phyloP scores from a whole-genome alignment of 2,329 filamentous ascomycete genomes.

The Juglanconis juglandina region DNA sequence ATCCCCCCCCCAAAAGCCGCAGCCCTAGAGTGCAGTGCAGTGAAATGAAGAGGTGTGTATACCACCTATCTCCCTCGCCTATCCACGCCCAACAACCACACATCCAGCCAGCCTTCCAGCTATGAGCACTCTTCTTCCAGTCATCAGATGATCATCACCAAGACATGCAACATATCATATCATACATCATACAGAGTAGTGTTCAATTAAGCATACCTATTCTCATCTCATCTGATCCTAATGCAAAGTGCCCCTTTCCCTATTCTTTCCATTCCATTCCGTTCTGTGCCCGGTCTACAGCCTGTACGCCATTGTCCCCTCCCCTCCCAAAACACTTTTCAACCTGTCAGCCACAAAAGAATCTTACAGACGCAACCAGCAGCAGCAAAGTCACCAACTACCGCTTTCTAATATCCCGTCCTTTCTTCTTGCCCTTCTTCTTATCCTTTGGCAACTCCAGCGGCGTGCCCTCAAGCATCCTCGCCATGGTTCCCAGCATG shows the following conservation, averaged over 20 bases:
- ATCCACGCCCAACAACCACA: too few species aligned
- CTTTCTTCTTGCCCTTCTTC: conserved; percentile 58
- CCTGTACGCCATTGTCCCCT: not conserved
- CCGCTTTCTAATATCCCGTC: conserved; percentile 55
- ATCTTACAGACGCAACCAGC: not conserved
- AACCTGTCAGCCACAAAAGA: not conserved
- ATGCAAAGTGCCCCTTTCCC: not conserved
- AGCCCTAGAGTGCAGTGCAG: too few species aligned
- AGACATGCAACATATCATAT: not conserved
- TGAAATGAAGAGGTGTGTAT: too few species aligned
- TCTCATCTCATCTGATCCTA: not conserved
- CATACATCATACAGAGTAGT: not conserved
- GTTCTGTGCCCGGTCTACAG: not conserved
- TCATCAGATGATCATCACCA: too few species aligned
- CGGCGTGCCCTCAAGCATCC: conserved; percentile 54
- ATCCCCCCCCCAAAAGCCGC: not conserved
- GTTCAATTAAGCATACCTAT: not conserved
- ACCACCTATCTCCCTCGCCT: too few species aligned
- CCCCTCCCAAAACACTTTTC: too few species aligned
- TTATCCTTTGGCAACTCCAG: conserved; percentile 63
- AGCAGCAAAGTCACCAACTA: conserved; percentile 20
- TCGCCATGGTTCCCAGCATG: conserved; percentile 68
- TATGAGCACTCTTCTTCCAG: too few species aligned
- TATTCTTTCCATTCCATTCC: not conserved
- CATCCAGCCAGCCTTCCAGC: too few species aligned